phyloP scores from a whole-genome alignment of 1,284 basidiomycete genomes.

The Ustilago vetiveriae region DNA sequence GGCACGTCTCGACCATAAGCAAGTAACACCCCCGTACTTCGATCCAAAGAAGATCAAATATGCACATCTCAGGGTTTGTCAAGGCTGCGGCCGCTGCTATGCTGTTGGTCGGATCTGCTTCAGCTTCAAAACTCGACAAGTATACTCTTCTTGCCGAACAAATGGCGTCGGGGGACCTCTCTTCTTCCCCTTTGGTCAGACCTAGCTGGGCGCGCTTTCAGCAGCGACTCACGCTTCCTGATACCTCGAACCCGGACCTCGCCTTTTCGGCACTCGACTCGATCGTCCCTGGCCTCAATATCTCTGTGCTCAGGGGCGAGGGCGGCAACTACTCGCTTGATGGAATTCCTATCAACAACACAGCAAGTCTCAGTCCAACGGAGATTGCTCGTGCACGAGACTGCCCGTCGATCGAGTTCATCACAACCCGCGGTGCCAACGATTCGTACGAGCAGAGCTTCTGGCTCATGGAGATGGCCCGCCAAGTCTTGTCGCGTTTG shows the following conservation, averaged over 20 bases:
- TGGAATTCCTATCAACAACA: constrained; percentile 28
- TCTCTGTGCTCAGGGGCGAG: constrained; percentile 4
- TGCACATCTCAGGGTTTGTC: constrained; percentile 17
- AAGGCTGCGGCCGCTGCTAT: constrained; percentile 5
- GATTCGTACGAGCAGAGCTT: constrained; percentile 23
- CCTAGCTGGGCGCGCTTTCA: constrained; percentile 24
- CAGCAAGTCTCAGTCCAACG: constrained; percentile 22
- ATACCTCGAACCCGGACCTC: constrained; percentile 9
- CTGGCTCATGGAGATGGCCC: constrained; percentile 33
- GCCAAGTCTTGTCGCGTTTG: constrained; percentile 25
- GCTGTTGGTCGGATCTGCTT: constrained; percentile 4
- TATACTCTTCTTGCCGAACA: constrained; percentile 8
- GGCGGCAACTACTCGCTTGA: constrained; percentile 18
- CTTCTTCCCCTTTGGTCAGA: constrained; percentile 11
- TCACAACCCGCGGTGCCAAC: constrained; percentile 32
- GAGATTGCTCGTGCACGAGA: constrained; percentile 21
- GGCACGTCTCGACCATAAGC: too few relatives aligned
- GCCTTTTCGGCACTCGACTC: constrained; percentile 3
- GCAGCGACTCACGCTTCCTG: constrained; percentile 10
- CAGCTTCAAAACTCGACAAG: constrained; percentile 17
- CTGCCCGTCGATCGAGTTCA: constrained; percentile 27
- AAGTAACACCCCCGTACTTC: too few relatives aligned
- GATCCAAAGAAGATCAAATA: too few relatives aligned
- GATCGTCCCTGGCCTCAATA: constrained; percentile 28
- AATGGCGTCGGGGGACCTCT: constrained; percentile 6